phyloP scores from a whole-genome alignment of 2,329 filamentous ascomycete genomes.

The Fusarium sp. region DNA sequence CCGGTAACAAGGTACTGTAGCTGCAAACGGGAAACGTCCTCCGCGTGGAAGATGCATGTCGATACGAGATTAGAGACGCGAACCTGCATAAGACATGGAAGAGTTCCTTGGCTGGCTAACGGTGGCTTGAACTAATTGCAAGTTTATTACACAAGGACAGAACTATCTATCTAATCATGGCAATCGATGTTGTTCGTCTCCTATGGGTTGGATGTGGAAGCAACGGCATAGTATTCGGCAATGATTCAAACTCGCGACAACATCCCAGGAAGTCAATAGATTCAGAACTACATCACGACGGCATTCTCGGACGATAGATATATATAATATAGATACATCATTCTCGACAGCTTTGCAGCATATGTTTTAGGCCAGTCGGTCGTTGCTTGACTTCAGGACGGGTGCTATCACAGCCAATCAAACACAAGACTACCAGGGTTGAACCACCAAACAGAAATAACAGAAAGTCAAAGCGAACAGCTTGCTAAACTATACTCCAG shows the following conservation, averaged over 20 bases:
- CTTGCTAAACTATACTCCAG: not conserved
- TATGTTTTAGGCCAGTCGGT: not conserved
- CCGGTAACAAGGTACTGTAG: not conserved
- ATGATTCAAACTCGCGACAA: not conserved
- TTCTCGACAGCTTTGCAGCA: not conserved
- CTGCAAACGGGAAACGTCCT: not conserved
- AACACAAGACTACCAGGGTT: not conserved
- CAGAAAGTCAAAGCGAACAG: not conserved
- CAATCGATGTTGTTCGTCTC: not conserved
- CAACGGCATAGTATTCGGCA: not conserved
- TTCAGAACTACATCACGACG: not conserved
- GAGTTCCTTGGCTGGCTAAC: not conserved
- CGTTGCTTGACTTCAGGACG: not conserved
- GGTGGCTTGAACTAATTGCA: not conserved
- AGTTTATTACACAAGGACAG: not conserved
- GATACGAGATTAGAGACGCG: constrained; percentile 27
- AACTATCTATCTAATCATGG: not conserved
- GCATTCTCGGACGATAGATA: no score
- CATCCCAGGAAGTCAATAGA: not conserved
- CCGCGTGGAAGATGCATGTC: not conserved
- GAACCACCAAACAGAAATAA: constrained; percentile 5
- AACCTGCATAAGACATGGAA: constrained; percentile 22
- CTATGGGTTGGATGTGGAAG: not conserved
- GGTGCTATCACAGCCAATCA: not conserved
- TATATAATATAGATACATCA: not conserved